Percentiles rank a stretch among this genome's conserved stretches.
Conservation (phyloP, 306 rosid genomes). For the Senna tora region DNA sequence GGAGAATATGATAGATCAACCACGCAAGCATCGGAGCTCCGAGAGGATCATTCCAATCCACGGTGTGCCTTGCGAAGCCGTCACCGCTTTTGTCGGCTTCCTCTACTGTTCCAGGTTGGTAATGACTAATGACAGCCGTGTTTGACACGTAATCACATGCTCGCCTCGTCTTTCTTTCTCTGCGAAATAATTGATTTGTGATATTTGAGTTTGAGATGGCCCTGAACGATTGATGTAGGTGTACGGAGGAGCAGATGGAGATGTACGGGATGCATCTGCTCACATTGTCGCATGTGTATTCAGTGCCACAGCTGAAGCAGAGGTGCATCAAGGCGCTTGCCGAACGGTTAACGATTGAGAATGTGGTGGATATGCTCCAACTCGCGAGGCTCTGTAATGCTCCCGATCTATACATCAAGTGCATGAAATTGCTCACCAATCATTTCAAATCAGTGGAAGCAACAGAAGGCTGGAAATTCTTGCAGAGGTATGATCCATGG, state of each 20-base stretch:
- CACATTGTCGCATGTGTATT: slow-evolving; percentile 83
- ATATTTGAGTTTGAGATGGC: slow-evolving; percentile 34
- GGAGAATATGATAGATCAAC: slow-evolving; percentile 69
- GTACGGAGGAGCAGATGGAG: slow-evolving; percentile 67
- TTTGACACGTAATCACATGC: neutral
- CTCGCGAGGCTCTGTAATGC: slow-evolving; percentile 91
- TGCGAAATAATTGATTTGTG: too few species aligned
- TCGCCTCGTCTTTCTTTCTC: neutral
- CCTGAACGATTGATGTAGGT: slow-evolving; percentile 46
- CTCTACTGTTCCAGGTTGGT: slow-evolving; percentile 73
- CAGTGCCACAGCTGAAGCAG: slow-evolving; percentile 80
- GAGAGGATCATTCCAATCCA: slow-evolving; percentile 64
- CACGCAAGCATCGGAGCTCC: slow-evolving; percentile 66
- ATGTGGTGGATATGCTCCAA: slow-evolving; percentile 86
- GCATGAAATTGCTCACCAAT: slow-evolving; percentile 63
- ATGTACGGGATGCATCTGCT: slow-evolving; percentile 78
- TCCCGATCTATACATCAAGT: slow-evolving; percentile 80
- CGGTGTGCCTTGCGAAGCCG: slow-evolving; percentile 87
- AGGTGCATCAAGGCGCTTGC: slow-evolving; percentile 60
- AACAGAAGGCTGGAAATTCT: slow-evolving; percentile 88
- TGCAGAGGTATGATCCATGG: slow-evolving; percentile 76
- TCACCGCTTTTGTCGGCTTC: slow-evolving; percentile 64
- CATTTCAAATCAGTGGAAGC: slow-evolving; percentile 72
- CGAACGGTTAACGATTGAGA: slow-evolving; percentile 62
- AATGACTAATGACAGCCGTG: neutral